Base-by-base conservation (phyloP, 805 yeast genomes). In the Pichia eremophila region DNA sequence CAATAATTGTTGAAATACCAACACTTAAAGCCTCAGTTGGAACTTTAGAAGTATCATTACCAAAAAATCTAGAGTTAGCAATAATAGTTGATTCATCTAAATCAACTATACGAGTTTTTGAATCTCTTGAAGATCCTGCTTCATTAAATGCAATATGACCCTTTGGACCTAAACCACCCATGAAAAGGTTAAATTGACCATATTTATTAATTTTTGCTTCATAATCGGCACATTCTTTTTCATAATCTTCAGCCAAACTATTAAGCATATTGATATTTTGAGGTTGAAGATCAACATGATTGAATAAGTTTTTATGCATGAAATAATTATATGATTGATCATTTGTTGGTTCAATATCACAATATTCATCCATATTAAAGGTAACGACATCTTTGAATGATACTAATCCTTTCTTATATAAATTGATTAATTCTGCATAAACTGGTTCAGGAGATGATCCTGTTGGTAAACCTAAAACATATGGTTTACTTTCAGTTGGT, bases 141-240 rank as follows among this genome's bases (percentile, higher is more conserved):
- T 78, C 82, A 61, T 78, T 78, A 56, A 78, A 78, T 2, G 83
- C 82, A 54, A 78, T 65, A 58, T 78, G 82, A 31, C 82, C 83
- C 55, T 78, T 78, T 15, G 79, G 77, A 1, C 83, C 82, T 55
- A 78, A 64, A 1, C 82, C 83, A 7, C 82, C 82, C 55, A 78
- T 56, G 54, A 77, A 78, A 46, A 78, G 62, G 55, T 78, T 68
- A 50, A 78, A 75, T 39, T 74, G 67, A 15, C 81, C 82, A 51
- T 65, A 70, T 34, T 56, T 53, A 51, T 65, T 66, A 57, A 78
- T 77, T 52, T 72, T 68, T 29, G 58, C 65, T 59, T 77, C 82
- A 59, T 78, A 78, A 1, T 56, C 52, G 5, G 55, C 53, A 55
- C 83, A 78, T 60, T 77, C 82, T 17, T 46, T 55, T 41, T 69